Evolutionary conservation across 176 grass and related monocot species (phyloP).

Genomic region (Eleusine coracana): DNA sequence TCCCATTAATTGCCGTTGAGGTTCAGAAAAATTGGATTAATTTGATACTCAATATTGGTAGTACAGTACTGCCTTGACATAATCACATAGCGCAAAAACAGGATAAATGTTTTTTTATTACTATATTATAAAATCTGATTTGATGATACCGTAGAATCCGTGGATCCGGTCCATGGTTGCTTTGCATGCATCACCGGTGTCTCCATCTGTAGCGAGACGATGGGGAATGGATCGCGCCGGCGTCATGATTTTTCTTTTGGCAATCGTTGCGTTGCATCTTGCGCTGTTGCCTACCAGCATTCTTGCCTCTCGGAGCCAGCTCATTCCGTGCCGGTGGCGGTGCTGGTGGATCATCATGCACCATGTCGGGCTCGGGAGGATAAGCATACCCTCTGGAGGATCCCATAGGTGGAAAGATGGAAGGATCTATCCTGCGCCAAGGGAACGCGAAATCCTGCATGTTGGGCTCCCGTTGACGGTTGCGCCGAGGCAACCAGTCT

Average conservation of each 20-base stretch:
- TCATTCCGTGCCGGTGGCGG: background rate
- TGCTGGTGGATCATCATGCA: background rate
- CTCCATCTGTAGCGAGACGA: background rate
- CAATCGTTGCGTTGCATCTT: too few species aligned
- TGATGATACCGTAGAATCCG: background rate
- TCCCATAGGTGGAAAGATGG: background rate
- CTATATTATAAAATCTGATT: background rate
- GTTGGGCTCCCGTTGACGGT: background rate
- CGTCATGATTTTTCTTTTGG: background rate
- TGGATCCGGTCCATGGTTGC: background rate
- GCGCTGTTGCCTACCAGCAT: too few species aligned
- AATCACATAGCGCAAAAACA: background rate
- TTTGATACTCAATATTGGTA: too few species aligned
- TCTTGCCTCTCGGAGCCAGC: background rate
- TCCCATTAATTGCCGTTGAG: too few species aligned
- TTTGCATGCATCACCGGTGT: background rate
- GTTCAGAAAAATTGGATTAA: too few species aligned
- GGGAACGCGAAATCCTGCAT: background rate
- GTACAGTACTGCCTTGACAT: too few species aligned
- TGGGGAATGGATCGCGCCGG: conserved; percentile 6
- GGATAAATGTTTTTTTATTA: background rate
- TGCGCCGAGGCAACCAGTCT: background rate
- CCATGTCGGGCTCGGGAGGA: background rate
- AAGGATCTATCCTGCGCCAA: background rate
- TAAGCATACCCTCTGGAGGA: too few species aligned